These are phyloP conservation scores for Thalassiosira hispida DNA, from an alignment of 352 stramenopile species.

Conservation along the genomic window DNA sequence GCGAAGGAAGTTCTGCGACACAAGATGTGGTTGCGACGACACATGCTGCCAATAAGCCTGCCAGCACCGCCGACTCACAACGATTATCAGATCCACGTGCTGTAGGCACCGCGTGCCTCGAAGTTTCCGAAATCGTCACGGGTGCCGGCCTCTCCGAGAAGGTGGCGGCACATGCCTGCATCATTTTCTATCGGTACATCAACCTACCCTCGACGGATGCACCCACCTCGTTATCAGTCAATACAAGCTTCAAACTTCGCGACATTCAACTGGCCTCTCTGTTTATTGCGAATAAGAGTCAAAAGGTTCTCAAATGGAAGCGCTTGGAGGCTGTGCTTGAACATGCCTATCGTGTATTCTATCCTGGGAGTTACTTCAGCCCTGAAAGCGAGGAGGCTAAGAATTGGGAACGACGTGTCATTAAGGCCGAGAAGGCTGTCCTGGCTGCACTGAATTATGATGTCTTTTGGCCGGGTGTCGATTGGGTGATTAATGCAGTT, in stretches of 20 bases:
- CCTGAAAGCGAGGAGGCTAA: conserved; percentile 73
- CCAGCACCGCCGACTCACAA: conserved; percentile 22
- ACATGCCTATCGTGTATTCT: conserved; percentile 77
- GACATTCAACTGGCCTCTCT: conserved; percentile 76
- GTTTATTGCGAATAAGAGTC: conserved; percentile 83
- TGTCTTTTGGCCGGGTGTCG: conserved; percentile 78
- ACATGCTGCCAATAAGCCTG: conserved; percentile 7
- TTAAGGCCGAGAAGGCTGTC: conserved; percentile 70
- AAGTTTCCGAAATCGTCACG: conserved; percentile 77
- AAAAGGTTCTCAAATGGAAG: conserved; percentile 83
- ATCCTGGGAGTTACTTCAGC: conserved; percentile 73
- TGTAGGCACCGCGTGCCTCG: conserved; percentile 63
- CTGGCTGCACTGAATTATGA: conserved; percentile 76
- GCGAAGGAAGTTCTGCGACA: conserved; percentile 10
- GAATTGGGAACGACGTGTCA: conserved; percentile 79
- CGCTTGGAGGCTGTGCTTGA: conserved; percentile 73
- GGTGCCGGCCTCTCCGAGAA: conserved; percentile 50
- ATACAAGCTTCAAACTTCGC: conserved; percentile 63
- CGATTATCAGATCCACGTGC: conserved; percentile 54
- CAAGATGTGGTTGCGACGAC: conserved; percentile 20
- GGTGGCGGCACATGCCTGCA: conserved; percentile 69
- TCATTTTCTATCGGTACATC: conserved; percentile 83
- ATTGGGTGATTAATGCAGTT: conserved; percentile 71
- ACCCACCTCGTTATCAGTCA: background rate
- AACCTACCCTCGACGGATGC: conserved; percentile 50